Percentiles rank a stretch among this genome's conserved stretches.
Evolutionary conservation across 1,284 basidiomycete species (phyloP).

Genomic region (Cerioporus squamosus): DNA sequence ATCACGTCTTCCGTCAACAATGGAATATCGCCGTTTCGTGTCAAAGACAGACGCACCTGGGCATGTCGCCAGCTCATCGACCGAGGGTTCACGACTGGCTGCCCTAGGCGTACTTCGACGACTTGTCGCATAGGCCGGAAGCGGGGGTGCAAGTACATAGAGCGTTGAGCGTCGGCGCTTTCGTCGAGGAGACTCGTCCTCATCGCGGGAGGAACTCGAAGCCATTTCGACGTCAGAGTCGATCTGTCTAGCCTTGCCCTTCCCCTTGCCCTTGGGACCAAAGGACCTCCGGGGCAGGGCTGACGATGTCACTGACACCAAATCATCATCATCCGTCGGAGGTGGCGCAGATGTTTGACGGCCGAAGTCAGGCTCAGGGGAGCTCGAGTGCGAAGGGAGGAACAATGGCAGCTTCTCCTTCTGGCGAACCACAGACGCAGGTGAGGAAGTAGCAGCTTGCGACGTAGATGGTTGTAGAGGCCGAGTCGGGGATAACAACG

Average conservation of each 20-base stretch:
- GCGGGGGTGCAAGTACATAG: slow-evolving; percentile 21
- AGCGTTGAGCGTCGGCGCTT: not conserved
- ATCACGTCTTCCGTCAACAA: slow-evolving; percentile 2
- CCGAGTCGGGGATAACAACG: no score
- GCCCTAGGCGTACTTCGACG: not conserved
- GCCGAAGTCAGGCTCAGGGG: slow-evolving; percentile 1
- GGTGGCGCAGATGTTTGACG: not conserved
- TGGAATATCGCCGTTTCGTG: no score
- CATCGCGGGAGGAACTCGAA: not conserved
- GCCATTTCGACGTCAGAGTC: slow-evolving; percentile 3
- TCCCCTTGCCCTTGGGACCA: slow-evolving; percentile 12
- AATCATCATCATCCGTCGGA: not conserved
- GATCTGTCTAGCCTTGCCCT: slow-evolving; percentile 9
- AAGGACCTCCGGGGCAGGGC: not conserved
- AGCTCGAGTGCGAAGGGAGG: slow-evolving; percentile 28
- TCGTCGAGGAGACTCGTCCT: not conserved
- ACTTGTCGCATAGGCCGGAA: slow-evolving; percentile 32
- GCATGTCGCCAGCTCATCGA: slow-evolving; percentile 20
- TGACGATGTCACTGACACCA: not conserved
- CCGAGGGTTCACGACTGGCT: not conserved
- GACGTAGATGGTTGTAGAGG: not conserved
- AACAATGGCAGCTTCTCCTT: slow-evolving; percentile 23
- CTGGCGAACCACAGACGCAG: not conserved
- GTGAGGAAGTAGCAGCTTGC: not conserved
- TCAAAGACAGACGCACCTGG: slow-evolving; percentile 21